Evolutionary conservation across 805 yeast genomes (phyloP).

Genomic region (Sugiyamaella lignohabitans): DNA sequence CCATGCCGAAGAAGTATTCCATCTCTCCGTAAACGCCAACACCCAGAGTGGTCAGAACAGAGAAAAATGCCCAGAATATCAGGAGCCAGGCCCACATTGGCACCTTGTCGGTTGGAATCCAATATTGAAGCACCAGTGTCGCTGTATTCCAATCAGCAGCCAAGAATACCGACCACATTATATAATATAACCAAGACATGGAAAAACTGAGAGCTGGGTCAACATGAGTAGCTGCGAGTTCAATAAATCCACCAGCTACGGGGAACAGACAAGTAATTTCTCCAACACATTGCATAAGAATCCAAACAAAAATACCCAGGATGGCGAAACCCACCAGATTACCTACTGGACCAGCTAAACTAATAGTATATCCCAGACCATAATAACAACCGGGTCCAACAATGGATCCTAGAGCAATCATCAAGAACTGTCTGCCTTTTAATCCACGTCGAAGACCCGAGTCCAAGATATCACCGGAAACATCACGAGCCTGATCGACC

Average conservation of each 20-base stretch:
- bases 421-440: conserved; percentile 1
- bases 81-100: background rate
- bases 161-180: conserved; percentile 6
- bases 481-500: no score
- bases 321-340: background rate
- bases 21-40: background rate
- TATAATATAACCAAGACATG: conserved; percentile 8
- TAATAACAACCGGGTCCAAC: background rate
- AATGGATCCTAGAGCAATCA: conserved; percentile 2
- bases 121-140: conserved; percentile 1
- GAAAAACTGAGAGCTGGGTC: conserved; percentile 4
- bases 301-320: background rate
- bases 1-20: background rate
- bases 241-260: conserved; percentile 1
- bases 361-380: background rate
- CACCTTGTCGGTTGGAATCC: conserved; percentile 1
- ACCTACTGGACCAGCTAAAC: background rate
- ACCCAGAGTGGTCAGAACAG: background rate
- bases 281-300: background rate
- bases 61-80: background rate
- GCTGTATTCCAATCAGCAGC: conserved; percentile 2
- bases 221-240: background rate
- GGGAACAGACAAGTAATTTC: conserved; percentile 1
- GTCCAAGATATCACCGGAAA: conserved; percentile 5
- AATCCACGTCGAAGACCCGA: background rate